Evolutionary conservation across 257 asterid genomes (phyloP), one percentile per base, ranked within the genome.

Genomic region (Mitragyna speciosa): DNA sequence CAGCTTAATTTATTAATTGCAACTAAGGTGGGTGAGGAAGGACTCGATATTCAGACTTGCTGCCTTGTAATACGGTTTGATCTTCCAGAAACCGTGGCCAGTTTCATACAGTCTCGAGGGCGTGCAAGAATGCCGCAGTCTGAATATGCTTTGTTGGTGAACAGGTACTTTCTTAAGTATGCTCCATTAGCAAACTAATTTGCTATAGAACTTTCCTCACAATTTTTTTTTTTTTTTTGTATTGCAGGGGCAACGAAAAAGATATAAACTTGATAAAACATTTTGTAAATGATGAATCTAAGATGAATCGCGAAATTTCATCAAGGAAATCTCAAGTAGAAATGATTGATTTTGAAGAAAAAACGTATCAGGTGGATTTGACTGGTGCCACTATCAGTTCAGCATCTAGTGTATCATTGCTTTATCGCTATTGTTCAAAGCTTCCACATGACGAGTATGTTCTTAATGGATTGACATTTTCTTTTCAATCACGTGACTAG

Each of bases 11-110:
- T 96, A 65, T 85, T 96, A 80, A 90, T 96, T 85, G 99, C 99
- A 58, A 96, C 99, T 80, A 96, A 96, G 87, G 99, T 96, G 79
- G 99, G 98, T 16, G 99, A 96, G 88, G 99, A 96, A 86, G 99
- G 99, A 76, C 98, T 96, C 82, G 98, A 96, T 88, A 96, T 96
- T 78, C 99, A 96, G 87, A 96, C 99, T 80, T 96, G 99, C 85
- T 92, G 98, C 90, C 97, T 96, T 45, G 99, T 96, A n/a, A 89
- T 96, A 84, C 94, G 99, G 71, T 94, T 93, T 85, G 99, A 96
- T 89, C 97, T 96, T 84, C 99, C 99, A 52, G 98, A 96, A 89
- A 96, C 98, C 48, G 95, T 94, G 84, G 85, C 99, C 82, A 96
- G 99, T 85, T 96, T 96, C 81, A 96, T 96, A 85, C 99, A 96